These are phyloP conservation scores for Quillaja saponaria DNA, from an alignment of 306 rosid species.

Conservation along the genomic window DNA sequence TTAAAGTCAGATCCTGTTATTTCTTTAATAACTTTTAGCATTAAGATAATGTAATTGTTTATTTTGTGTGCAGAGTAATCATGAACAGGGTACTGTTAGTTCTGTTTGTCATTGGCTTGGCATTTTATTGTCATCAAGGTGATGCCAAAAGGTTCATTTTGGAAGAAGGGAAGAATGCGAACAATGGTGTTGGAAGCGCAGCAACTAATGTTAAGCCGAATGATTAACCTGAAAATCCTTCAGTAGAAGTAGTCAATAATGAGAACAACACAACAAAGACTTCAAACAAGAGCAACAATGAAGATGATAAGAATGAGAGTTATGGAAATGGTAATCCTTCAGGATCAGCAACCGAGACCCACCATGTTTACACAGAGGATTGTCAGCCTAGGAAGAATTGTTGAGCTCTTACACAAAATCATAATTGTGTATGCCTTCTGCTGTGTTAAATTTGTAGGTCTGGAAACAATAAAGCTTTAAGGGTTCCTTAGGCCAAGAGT, in stretches of 20 bases:
- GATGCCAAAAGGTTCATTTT: constrained; percentile 22
- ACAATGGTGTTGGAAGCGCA: neutral
- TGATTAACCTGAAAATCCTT: neutral
- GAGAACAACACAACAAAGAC: constrained; percentile 22
- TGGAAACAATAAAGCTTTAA: neutral
- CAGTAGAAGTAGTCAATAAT: neutral
- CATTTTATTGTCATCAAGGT: constrained; percentile 1
- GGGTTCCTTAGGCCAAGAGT: neutral
- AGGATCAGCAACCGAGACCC: constrained; percentile 22
- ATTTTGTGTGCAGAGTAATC: constrained; percentile 21
- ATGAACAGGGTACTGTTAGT: constrained; percentile 14
- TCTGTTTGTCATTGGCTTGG: constrained; percentile 10
- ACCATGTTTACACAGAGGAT: constrained; percentile 8
- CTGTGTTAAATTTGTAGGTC: no score
- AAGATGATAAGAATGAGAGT: constrained; percentile 23
- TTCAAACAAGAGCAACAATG: neutral
- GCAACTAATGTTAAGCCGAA: neutral
- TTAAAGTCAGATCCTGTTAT: constrained; percentile 5
- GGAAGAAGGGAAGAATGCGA: constrained; percentile 4
- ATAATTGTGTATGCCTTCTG: no score
- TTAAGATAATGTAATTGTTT: neutral
- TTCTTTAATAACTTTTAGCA: neutral
- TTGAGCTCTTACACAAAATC: neutral
- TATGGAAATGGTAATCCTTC: constrained; percentile 25
- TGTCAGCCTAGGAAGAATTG: constrained; percentile 22